Evolutionary conservation across 139 green algal genomes (phyloP), one percentile per base, ranked within the genome.

Genomic region (Nannochloris sp.): DNA sequence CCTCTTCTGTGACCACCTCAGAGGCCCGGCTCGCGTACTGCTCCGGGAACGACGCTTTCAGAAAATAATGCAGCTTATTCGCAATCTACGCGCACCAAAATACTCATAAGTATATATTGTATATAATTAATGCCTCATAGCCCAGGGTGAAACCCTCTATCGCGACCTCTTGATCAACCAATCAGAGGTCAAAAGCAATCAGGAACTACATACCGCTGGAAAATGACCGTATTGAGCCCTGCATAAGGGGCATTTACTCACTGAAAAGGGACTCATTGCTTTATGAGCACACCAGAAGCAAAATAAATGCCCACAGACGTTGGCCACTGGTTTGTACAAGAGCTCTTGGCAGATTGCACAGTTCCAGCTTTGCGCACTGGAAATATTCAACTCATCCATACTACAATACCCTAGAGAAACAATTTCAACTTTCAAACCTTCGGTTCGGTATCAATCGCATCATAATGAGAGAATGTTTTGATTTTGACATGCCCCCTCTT

Each of bases 321-420:
- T 84, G 49, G 85, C 75, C 13, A 88, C 82, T 0, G 85, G 85
- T 62, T 85, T 89, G 66, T 85, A 85, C n/a, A 90, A 66, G 17
- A 82, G 66, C 45, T 93, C 84, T 59, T 87, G 51, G 67, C 87
- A 94, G 29, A 89, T 85, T 11, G 85, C 79, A 67, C 87, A 94
- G 33, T 83, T 66, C 66, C 77, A 90, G 9, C 43, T 28, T 31
- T 76, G 65, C 20, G 55, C 0, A 13, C 30, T 11, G 4, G 33
- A 37, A 16, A 66, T n/a, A 53, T 26, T 23, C 33, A 40, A 53
- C n/a, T 53, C 46, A 53, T 53, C 46, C 58, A 29, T 64, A n/a
- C 56, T 45, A 40, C 33, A 40, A 40, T 40, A 40, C 33, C 33
- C 33, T 40, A 13, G 6, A 40, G 33, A 8, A 40, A 40, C 33